Evolutionary conservation across 2,329 filamentous ascomycete species (phyloP).

Genomic region (Monosporascus sp.): DNA sequence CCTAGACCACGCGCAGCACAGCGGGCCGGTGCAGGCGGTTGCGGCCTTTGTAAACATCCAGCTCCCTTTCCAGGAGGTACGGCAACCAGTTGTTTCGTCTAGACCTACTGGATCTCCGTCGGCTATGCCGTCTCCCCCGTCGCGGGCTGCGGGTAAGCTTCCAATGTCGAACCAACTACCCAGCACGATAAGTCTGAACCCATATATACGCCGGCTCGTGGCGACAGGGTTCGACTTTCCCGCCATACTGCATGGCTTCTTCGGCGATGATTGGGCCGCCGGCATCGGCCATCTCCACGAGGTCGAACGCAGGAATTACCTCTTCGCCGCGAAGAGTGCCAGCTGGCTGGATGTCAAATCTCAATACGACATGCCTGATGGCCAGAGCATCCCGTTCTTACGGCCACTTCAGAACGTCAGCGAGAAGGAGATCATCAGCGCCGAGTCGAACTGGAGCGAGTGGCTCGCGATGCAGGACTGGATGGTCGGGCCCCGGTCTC

Average conservation of each 20-base stretch:
- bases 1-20: constrained; percentile 83
- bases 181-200: constrained; percentile 63
- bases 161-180: constrained; percentile 24
- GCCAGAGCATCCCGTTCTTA: constrained; percentile 83
- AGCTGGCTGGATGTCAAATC: constrained; percentile 86
- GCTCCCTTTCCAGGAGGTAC: constrained; percentile 71
- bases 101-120: constrained; percentile 29
- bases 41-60: constrained; percentile 89
- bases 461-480: constrained; percentile 98
- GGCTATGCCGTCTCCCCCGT: constrained; percentile 25
- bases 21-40: constrained; percentile 74
- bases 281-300: constrained; percentile 82
- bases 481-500: constrained; percentile 86
- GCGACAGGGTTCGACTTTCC: constrained; percentile 87
- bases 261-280: constrained; percentile 83
- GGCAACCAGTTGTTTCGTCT: constrained; percentile 39
- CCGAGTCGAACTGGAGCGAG: constrained; percentile 84
- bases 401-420: constrained; percentile 72
- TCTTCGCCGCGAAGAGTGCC: constrained; percentile 90
- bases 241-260: constrained; percentile 87
- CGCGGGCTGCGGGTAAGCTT: constrained; percentile 20
- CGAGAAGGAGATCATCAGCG: constrained; percentile 73
- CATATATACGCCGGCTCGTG: constrained; percentile 84
- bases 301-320: constrained; percentile 85
- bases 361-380: constrained; percentile 79